Percentiles rank a stretch among this genome's conserved stretches.
Evolutionary conservation across 2,329 filamentous ascomycete species (phyloP).

Genomic region (Cyclaneusma minus): DNA sequence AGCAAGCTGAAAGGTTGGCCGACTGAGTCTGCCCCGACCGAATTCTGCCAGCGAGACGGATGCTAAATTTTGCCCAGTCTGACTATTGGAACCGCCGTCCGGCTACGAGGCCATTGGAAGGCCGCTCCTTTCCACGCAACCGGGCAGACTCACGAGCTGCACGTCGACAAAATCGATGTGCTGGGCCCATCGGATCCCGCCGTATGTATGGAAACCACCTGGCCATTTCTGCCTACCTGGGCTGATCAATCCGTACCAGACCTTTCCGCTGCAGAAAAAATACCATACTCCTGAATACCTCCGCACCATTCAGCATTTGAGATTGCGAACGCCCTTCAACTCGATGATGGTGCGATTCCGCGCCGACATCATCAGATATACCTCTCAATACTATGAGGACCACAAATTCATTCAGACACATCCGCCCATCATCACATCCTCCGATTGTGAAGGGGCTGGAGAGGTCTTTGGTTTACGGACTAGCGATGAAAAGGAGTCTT

Average conservation of each 20-base stretch:
- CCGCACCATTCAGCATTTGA: conserved; percentile 74
- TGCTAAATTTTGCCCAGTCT: conserved; percentile 35
- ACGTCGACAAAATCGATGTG: conserved; percentile 52
- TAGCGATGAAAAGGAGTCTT: conserved; percentile 15
- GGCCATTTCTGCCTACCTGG: conserved; percentile 3
- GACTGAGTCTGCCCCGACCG: conserved; percentile 3
- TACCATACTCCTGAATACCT: conserved; percentile 84
- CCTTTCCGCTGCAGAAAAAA: conserved; percentile 90
- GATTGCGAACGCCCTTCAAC: conserved; percentile 67
- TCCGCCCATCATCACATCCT: conserved; percentile 87
- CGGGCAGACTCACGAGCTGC: conserved; percentile 70
- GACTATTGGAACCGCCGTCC: conserved; percentile 66
- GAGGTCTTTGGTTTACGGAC: conserved; percentile 70
- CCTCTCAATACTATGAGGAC: conserved; percentile 61
- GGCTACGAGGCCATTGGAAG: conserved; percentile 63
- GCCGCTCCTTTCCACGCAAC: conserved; percentile 47
- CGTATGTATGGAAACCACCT: conserved; percentile 32
- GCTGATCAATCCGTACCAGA: conserved; percentile 32
- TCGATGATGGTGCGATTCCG: conserved; percentile 67
- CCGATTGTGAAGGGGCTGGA: conserved; percentile 91
- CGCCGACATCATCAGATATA: conserved; percentile 58
- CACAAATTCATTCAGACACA: conserved; percentile 70
- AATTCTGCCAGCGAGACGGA: conserved; percentile 5
- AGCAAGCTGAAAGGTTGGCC: conserved; percentile 14
- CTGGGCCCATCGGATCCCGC: conserved; percentile 66